Base-by-base conservation (phyloP, 1,284 basidiomycete species). In the Ustilago cynodontis region DNA sequence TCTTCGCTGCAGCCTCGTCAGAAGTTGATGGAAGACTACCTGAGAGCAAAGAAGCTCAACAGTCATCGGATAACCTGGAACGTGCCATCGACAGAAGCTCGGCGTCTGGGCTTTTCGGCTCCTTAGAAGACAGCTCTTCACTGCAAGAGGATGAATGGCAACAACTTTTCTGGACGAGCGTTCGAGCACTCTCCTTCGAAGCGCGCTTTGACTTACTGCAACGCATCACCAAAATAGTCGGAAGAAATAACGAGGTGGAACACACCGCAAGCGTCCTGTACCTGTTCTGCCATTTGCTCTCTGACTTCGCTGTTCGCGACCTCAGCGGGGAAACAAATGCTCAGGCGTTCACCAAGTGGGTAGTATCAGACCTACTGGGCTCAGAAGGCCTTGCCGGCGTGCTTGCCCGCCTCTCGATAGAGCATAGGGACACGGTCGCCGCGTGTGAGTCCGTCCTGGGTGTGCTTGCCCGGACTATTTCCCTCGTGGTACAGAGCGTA, bases 401-500 rank as follows among this genome's bases (percentile, higher is more conserved):
- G 37, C 59, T 62, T 4, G 20, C 24, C 6, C 24, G 50, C 3
- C 41, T 16, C 2, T 28, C 60, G 0, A n/a, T 37, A 22, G 50
- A 33, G 3, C 31, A 51, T 6, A 13, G 16, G 1, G 26, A 28
- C 18, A 22, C 52, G 1, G 33, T 47, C 10, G 54, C 57, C 18
- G 59, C 50, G 3, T 47, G 50, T 1, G 62, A 71, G 28, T 31
- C 41, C 5, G n/a, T 54, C 20, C 58, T 71, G 9, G 68, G 59
- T 22, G 37, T 51, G 10, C 24, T 18, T 18, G 62, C 68, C 11
- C 57, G 59, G 2, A 61, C 51, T 4, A n/a, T 71, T 1, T 71
- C 68, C 3, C 58, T 65, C 11, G 43, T 45, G 4, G 14, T 61
- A 6, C 39, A 65, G 28, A 26, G 58, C 4, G 43, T 6, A 4